Evolutionary conservation across 2,329 filamentous ascomycete species (phyloP), one percentile per base, ranked within the genome.

Genomic region (Seiridium cupressi): DNA sequence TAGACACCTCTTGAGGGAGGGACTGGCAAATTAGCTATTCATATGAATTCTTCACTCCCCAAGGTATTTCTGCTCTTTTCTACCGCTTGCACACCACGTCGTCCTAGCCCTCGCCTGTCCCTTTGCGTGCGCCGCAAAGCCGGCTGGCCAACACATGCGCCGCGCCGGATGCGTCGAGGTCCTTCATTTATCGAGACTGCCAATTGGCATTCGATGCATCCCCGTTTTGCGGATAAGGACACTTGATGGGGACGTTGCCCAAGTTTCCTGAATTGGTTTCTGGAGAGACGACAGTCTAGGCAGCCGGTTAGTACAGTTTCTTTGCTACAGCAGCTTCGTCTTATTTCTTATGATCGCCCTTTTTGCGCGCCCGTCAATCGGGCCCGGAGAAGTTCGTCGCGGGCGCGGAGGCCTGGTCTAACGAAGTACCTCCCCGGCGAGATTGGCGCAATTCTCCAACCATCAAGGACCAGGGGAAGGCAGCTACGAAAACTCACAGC

Each of bases 31-130:
- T 38, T 51, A n/a, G 32, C 11, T 53, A 58, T 58, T 49, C 55
- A 58, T 58, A 58, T 58, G 55, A 58, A 58, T 58, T 44, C 44
- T 34, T 35, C 55, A 58, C 55, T 58, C 55, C 55, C 55, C 55
- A 58, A 58, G 55, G 55, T 58, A 58, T 26, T 51, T 49, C n/a
- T n/a, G 11, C 10, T 32, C 34, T 26, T 32, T 42, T 51, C 47
- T 51, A n/a, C 26, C 18, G 34, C 38, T 44, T 35, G 38, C 13
- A 36, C 11, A 5, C 49, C 32, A n/a, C 49, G 32, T 53, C 49
- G 31, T n/a, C 49, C 5, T 11, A n/a, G 35, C 34, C 34, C 9
- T 49, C 26, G 46, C 10, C 9, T 34, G 49, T 35, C 49, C 34
- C 18, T 53, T 49, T 18, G 18, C 13, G 32, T 13, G 11, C 44